Conservation (phyloP, 306 rosid genomes). For the Cicer cuneatum region DNA sequence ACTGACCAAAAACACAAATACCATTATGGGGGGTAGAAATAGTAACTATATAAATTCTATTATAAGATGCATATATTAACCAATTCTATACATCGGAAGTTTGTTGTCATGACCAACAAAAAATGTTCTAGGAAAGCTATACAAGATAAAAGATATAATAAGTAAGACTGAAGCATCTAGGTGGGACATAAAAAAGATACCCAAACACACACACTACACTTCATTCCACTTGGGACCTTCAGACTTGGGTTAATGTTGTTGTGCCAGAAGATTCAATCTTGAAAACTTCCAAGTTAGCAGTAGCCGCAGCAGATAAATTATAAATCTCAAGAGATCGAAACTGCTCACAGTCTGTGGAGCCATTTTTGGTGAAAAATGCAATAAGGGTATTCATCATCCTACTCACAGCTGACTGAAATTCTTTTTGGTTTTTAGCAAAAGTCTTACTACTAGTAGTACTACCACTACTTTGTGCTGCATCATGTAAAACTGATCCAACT, state of each 20-base stretch:
- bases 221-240: slow-evolving; percentile 37
- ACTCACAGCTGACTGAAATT: slow-evolving; percentile 57
- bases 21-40: neutral
- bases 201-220: slow-evolving; percentile 19
- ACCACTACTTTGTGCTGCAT: slow-evolving; percentile 12
- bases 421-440: slow-evolving; percentile 28
- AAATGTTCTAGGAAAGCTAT: slow-evolving; percentile 31
- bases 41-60: neutral
- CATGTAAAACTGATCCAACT: slow-evolving; percentile 57
- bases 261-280: slow-evolving; percentile 32
- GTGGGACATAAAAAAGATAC: slow-evolving; percentile 35
- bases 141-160: slow-evolving; percentile 30
- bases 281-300: slow-evolving; percentile 42
- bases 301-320: slow-evolving; percentile 33
- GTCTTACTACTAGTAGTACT: neutral
- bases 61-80: neutral
- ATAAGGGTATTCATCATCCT: slow-evolving; percentile 65
- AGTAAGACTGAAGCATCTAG: slow-evolving; percentile 4
- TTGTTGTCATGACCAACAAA: slow-evolving; percentile 8
- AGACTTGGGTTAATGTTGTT: slow-evolving; percentile 37
- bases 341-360: slow-evolving; percentile 66
- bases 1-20: too few relatives aligned
- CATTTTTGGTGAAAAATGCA: slow-evolving; percentile 67
- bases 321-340: slow-evolving; percentile 50
- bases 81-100: slow-evolving; percentile 26